A percentile compares a stretch with the other conserved stretches of the same genome.
Conservation (phyloP, 352 stramenopile genomes). For the Halophytophthora batemanensis region DNA sequence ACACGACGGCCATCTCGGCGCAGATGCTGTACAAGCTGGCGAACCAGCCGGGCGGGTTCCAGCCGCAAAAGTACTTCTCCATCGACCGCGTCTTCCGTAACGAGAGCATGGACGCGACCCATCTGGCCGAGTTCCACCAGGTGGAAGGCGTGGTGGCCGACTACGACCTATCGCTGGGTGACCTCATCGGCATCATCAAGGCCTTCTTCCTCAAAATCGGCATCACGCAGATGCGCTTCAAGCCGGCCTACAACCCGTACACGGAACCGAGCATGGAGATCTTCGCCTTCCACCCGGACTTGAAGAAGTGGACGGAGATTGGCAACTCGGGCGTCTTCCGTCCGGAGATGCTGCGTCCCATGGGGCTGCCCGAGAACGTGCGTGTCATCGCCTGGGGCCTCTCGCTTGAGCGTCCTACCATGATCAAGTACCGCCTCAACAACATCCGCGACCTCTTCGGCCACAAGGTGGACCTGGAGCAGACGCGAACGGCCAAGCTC, state of each 20-base stretch:
- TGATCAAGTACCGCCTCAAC: constrained; percentile 99
- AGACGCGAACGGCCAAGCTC: constrained; percentile 91
- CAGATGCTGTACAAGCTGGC: constrained; percentile 99
- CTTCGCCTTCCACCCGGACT: constrained; percentile 99
- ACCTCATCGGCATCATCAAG: constrained; percentile 99
- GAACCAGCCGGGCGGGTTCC: constrained; percentile 95
- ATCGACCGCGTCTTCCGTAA: constrained; percentile 99
- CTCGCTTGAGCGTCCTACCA: constrained; percentile 98
- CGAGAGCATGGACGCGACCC: constrained; percentile 99
- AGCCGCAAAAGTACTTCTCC: constrained; percentile 97
- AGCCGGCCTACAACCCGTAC: constrained; percentile 99
- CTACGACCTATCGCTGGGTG: constrained; percentile 97
- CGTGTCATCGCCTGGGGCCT: constrained; percentile 99
- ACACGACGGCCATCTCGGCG: constrained; percentile 98
- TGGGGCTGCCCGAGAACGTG: constrained; percentile 99
- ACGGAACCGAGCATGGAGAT: constrained; percentile 99
- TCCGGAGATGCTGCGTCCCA: constrained; percentile 98
- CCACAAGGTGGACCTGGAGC: constrained; percentile 98
- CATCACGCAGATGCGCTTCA: constrained; percentile 99
- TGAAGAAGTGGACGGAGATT: constrained; percentile 99
- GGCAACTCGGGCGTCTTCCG: constrained; percentile 99
- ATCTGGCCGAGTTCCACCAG: constrained; percentile 99
- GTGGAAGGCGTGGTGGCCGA: constrained; percentile 98
- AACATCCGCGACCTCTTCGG: constrained; percentile 99
- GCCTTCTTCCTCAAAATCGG: constrained; percentile 99